Conservation (phyloP, 139 green algal genomes). For the Chlamydomonas sp. region DNA sequence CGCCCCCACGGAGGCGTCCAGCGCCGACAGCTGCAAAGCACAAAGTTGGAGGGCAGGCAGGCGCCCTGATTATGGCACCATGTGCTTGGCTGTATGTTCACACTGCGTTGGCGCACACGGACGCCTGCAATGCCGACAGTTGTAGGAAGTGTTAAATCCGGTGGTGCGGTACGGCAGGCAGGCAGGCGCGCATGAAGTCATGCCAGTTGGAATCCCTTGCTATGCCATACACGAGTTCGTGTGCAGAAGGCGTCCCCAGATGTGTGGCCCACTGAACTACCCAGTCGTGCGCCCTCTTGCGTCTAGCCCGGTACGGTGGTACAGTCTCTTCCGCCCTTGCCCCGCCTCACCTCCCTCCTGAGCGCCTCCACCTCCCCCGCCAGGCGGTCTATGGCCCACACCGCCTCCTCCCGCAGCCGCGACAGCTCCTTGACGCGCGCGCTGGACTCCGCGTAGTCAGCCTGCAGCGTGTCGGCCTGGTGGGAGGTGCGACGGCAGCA, state of each 20-base stretch:
- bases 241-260: too few relatives aligned
- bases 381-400: constrained; percentile 45
- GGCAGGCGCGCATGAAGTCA: too few relatives aligned
- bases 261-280: too few relatives aligned
- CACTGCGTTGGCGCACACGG: too few relatives aligned
- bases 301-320: neutral
- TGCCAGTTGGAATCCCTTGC: too few relatives aligned
- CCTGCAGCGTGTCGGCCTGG: neutral
- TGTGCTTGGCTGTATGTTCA: too few relatives aligned
- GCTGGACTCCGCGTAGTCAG: constrained; percentile 24
- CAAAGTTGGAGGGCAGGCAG: neutral
- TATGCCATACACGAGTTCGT: too few relatives aligned
- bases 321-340: neutral
- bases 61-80: neutral
- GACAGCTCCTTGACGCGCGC: constrained; percentile 10
- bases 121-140: too few relatives aligned
- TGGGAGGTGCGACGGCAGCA: neutral
- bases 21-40: neutral
- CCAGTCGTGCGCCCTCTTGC: neutral
- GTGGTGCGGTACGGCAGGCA: too few relatives aligned
- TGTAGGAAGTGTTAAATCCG: too few relatives aligned
- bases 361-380: constrained; percentile 38
- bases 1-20: neutral
- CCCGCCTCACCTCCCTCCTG: constrained; percentile 31
- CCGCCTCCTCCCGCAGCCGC: constrained; percentile 3